Conservation (phyloP, 345 rosid species). For the Hevea brasiliensis region DNA sequence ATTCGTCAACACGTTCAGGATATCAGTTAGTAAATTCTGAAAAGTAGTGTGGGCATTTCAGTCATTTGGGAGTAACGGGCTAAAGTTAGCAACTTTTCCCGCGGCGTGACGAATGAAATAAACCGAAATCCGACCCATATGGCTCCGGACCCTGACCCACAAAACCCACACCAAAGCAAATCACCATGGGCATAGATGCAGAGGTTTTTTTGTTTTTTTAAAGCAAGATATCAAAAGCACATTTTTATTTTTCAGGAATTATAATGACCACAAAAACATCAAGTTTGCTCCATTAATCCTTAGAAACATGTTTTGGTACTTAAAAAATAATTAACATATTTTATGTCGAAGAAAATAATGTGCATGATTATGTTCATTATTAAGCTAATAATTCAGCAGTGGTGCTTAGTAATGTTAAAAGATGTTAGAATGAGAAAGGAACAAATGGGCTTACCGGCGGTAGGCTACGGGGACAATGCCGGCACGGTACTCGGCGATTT, state of each 20-base stretch:
- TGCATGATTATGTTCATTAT: too few species aligned
- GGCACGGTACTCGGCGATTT: constrained; percentile 65
- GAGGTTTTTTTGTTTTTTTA: too few species aligned
- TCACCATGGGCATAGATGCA: too few species aligned
- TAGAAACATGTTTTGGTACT: too few species aligned
- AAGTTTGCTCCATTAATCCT: too few species aligned
- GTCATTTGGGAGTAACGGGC: not conserved
- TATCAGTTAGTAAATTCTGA: not conserved
- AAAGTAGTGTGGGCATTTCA: constrained; percentile 4
- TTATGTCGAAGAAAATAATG: too few species aligned
- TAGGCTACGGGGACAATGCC: constrained; percentile 68
- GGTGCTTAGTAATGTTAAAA: too few species aligned
- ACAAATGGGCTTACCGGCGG: constrained; percentile 41
- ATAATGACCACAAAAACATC: too few species aligned
- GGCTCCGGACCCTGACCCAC: constrained; percentile 4
- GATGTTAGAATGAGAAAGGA: not conserved
- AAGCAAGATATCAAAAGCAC: too few species aligned
- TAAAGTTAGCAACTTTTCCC: not conserved
- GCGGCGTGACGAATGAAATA: not conserved
- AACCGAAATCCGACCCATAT: constrained; percentile 1
- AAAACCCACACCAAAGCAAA: not conserved
- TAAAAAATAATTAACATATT: too few species aligned
- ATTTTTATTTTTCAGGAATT: too few species aligned
- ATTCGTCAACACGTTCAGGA: not conserved
- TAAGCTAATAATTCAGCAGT: not conserved